These are phyloP conservation scores for Inonotus hispidus DNA, from an alignment of 1,284 basidiomycete genomes.

Conservation along the genomic window DNA sequence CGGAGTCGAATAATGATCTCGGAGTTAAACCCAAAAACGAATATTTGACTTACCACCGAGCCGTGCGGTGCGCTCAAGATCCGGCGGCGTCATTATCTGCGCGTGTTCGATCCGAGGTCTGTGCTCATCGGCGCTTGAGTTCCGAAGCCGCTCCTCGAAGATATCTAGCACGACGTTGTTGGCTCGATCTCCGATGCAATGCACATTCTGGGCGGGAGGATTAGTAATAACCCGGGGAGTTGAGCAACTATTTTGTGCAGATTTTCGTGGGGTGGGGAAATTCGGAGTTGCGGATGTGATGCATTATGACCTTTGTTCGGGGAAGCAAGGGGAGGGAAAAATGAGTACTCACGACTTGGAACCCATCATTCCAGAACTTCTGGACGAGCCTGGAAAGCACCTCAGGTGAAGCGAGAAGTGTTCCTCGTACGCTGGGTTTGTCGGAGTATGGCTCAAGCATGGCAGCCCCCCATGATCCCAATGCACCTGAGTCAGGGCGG, in stretches of 20 bases:
- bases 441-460: conserved; percentile 83
- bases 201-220: conserved; percentile 65
- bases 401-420: conserved; percentile 57
- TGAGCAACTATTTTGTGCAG: neutral
- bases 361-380: conserved; percentile 60
- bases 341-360: conserved; percentile 57
- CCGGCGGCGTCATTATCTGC: conserved; percentile 41
- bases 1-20: neutral
- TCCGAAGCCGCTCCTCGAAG: conserved; percentile 51
- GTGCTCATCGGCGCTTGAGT: conserved; percentile 21
- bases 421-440: conserved; percentile 61
- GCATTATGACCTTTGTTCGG: neutral
- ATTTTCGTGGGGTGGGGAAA: neutral
- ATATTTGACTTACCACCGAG: conserved; percentile 34
- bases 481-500: conserved; percentile 51
- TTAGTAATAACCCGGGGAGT: conserved; percentile 6
- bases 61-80: conserved; percentile 38
- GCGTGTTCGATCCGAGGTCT: conserved; percentile 48
- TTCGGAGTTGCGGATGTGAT: neutral
- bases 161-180: conserved; percentile 79
- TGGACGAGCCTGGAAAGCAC: conserved; percentile 51
- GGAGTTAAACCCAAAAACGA: neutral
- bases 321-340: neutral
- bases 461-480: conserved; percentile 90
- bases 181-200: conserved; percentile 89